phyloP scores from a whole-genome alignment of 2,329 filamentous ascomycete genomes.

The Nothophaeocryptopus gaeumannii region DNA sequence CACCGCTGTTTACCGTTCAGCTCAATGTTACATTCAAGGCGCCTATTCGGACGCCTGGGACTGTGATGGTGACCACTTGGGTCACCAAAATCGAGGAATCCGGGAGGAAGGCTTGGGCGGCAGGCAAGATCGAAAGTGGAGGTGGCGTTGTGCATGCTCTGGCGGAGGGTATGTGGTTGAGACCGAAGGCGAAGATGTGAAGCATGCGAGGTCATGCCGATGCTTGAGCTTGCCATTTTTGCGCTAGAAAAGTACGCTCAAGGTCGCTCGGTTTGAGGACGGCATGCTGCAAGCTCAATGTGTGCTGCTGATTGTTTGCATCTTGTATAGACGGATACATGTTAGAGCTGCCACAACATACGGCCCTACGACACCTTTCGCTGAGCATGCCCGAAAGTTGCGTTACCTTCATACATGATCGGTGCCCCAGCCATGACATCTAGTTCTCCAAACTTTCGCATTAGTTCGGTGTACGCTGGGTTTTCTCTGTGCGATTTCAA shows the following conservation, averaged over 20 bases:
- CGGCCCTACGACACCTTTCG: too few relatives aligned
- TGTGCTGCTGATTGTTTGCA: too few relatives aligned
- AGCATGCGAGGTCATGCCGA: too few relatives aligned
- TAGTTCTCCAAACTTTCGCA: neutral
- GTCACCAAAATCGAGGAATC: conserved; percentile 17
- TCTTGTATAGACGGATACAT: too few relatives aligned
- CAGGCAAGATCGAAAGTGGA: conserved; percentile 21
- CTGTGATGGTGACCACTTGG: conserved; percentile 20
- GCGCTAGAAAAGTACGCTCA: too few relatives aligned
- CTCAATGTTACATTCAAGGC: conserved; percentile 23
- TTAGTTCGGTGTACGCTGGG: too few relatives aligned
- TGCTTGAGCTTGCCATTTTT: too few relatives aligned
- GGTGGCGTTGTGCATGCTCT: conserved; percentile 19
- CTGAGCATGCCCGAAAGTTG: neutral
- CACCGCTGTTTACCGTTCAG: conserved; percentile 24
- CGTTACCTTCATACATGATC: neutral
- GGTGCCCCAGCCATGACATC: neutral
- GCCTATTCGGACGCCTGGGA: conserved; percentile 22
- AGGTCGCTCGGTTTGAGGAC: too few relatives aligned
- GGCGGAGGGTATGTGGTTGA: conserved; percentile 25
- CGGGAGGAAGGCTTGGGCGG: conserved; percentile 23
- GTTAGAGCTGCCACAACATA: too few relatives aligned
- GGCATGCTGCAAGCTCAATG: too few relatives aligned
- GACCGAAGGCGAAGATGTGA: conserved; percentile 11
- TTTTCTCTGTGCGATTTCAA: too few relatives aligned